Percentiles rank a stretch among this genome's conserved stretches.
phyloP scores from a whole-genome alignment of 2,329 filamentous ascomycete species.

The Claviceps pazoutovae region DNA sequence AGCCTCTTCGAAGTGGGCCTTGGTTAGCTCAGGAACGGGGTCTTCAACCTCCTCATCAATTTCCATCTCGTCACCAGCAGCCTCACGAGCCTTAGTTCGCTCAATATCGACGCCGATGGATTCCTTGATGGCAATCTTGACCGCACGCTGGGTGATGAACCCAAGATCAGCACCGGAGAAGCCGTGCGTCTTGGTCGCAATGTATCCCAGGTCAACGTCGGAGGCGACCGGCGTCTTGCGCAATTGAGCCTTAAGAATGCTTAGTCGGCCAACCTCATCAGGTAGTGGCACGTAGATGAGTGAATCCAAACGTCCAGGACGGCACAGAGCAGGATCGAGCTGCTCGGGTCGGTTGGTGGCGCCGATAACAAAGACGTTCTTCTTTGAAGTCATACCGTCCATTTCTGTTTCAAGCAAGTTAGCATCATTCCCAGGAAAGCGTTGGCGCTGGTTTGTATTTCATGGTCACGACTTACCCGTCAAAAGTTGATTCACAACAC shows the following conservation, averaged over 20 bases:
- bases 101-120: conserved; percentile 82
- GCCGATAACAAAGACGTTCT: conserved; percentile 99
- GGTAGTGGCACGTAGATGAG: conserved; percentile 96
- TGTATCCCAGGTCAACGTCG: conserved; percentile 82
- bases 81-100: conserved; percentile 78
- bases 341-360: conserved; percentile 98
- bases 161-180: conserved; percentile 99
- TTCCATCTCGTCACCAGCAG: conserved; percentile 65
- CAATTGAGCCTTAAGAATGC: conserved; percentile 89
- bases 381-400: conserved; percentile 99
- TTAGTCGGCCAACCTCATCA: conserved; percentile 75
- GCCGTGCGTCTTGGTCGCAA: conserved; percentile 92
- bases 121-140: conserved; percentile 99
- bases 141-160: conserved; percentile 95
- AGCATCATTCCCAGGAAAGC: conserved; percentile 18
- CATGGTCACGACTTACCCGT: conserved; percentile 51
- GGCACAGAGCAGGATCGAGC: conserved; percentile 93
- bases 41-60: conserved; percentile 64
- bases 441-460: no score
- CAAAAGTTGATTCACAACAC: conserved; percentile 98
- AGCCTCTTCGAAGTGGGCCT: conserved; percentile 95
- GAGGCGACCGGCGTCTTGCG: conserved; percentile 88
- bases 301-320: conserved; percentile 95
- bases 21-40: conserved; percentile 89
- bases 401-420: conserved; percentile 52